A percentile compares a stretch with the other conserved stretches of the same genome.
Evolutionary conservation across 2,329 filamentous ascomycete species (phyloP).

Genomic region (Pezicula radicicola): DNA sequence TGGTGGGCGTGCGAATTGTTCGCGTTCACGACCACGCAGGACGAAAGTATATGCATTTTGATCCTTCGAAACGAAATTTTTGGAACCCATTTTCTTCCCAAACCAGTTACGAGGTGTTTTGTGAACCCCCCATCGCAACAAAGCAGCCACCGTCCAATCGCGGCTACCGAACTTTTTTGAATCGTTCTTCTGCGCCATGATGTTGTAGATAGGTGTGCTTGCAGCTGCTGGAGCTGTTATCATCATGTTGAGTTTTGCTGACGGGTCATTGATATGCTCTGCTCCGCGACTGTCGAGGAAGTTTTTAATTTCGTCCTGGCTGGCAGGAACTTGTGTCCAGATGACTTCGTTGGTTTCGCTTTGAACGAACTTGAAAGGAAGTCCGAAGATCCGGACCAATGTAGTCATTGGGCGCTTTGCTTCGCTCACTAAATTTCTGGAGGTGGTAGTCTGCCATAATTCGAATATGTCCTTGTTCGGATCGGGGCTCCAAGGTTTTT

Average conservation of each 20-base stretch:
- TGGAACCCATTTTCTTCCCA: no score
- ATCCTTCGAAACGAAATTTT: no score
- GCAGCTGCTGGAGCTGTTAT: neutral
- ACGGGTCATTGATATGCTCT: neutral
- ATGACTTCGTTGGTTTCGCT: neutral
- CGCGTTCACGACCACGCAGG: no score
- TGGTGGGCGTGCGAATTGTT: no score
- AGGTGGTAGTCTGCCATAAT: no score
- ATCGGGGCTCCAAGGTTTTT: no score
- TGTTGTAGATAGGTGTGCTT: constrained; percentile 3
- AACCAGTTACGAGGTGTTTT: no score
- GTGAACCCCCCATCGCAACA: no score
- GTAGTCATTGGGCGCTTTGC: neutral
- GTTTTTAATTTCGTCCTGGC: constrained; percentile 5
- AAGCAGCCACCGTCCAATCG: no score
- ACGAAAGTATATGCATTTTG: no score
- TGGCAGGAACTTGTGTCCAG: neutral
- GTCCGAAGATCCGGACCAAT: constrained; percentile 2
- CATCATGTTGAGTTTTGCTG: neutral
- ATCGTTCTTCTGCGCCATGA: neutral
- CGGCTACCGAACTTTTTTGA: no score
- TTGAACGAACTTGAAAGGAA: constrained; percentile 1
- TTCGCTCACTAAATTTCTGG: constrained; percentile 4
- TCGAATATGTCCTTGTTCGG: constrained; percentile 4
- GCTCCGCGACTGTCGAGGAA: neutral